These are phyloP conservation scores for Salix purpurea DNA, from an alignment of 345 rosid genomes.

Conservation along the genomic window DNA sequence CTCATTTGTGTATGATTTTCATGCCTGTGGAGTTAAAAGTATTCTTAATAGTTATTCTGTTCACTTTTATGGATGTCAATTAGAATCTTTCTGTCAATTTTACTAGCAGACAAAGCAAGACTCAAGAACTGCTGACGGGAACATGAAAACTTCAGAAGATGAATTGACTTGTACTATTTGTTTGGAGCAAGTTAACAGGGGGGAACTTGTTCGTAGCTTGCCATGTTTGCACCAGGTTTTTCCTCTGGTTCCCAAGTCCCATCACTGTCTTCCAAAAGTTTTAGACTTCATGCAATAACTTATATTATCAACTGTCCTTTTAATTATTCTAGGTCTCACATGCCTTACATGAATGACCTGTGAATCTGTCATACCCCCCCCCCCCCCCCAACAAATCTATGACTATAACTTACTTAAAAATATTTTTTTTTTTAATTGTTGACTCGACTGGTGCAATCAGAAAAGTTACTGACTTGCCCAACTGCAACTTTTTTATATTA, in stretches of 20 bases:
- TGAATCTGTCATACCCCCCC: too few species aligned
- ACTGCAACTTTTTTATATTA: neutral
- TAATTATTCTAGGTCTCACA: neutral
- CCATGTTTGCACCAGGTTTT: constrained; percentile 73
- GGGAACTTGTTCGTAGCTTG: constrained; percentile 67
- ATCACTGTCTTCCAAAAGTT: too few species aligned
- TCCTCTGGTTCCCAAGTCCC: neutral
- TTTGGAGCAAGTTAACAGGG: constrained; percentile 64
- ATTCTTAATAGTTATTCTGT: neutral
- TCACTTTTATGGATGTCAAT: neutral
- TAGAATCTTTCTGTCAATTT: neutral
- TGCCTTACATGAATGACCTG: too few species aligned
- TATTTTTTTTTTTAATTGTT: neutral
- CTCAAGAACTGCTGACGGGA: constrained; percentile 32
- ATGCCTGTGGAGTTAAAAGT: neutral
- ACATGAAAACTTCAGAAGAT: constrained; percentile 41
- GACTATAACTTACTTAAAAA: too few species aligned
- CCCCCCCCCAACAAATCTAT: too few species aligned
- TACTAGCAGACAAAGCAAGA: constrained; percentile 43
- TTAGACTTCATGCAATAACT: too few species aligned
- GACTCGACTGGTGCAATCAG: neutral
- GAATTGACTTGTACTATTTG: constrained; percentile 63
- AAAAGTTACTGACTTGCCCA: neutral
- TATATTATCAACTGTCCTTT: neutral
- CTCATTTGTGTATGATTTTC: neutral